Conservation (phyloP, 257 asterid species). For the Knoxia roxburghii region DNA sequence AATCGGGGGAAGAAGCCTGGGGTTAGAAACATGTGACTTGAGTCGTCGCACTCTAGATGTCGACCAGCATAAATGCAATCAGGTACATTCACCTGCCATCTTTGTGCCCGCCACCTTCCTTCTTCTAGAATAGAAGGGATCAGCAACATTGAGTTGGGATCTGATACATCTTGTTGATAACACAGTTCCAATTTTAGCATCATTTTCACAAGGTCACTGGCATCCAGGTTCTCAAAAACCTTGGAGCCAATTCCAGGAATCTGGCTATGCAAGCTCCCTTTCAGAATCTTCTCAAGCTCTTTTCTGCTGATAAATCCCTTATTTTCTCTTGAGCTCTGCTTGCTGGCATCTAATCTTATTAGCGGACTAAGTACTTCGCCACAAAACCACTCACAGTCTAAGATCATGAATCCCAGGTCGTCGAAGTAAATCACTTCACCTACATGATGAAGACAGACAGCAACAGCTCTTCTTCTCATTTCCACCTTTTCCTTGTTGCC, state of each 20-base stretch:
- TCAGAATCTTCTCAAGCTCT: constrained; percentile 65
- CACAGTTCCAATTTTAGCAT: constrained; percentile 84
- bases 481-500: constrained; percentile 62
- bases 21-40: constrained; percentile 62
- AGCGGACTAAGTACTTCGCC: constrained; percentile 65
- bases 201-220: constrained; percentile 53
- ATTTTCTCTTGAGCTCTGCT: constrained; percentile 31
- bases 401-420: constrained; percentile 49
- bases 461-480: constrained; percentile 58
- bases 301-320: constrained; percentile 58
- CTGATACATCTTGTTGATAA: constrained; percentile 61
- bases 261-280: constrained; percentile 48
- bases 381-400: constrained; percentile 79
- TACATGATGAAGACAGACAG: constrained; percentile 60
- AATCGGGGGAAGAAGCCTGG: constrained; percentile 79
- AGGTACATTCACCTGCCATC: constrained; percentile 42
- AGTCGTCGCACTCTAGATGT: constrained; percentile 71
- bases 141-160: constrained; percentile 47
- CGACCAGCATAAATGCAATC: constrained; percentile 61
- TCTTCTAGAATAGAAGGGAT: constrained; percentile 69
- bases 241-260: constrained; percentile 55
- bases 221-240: constrained; percentile 52
- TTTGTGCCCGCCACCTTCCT: constrained; percentile 60
- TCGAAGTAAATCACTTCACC: constrained; percentile 79
- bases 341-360: constrained; percentile 40